Evolutionary conservation across 441 rosid species (phyloP), one percentile per base, ranked within the genome.

Genomic region (Aquilaria agallochum): DNA sequence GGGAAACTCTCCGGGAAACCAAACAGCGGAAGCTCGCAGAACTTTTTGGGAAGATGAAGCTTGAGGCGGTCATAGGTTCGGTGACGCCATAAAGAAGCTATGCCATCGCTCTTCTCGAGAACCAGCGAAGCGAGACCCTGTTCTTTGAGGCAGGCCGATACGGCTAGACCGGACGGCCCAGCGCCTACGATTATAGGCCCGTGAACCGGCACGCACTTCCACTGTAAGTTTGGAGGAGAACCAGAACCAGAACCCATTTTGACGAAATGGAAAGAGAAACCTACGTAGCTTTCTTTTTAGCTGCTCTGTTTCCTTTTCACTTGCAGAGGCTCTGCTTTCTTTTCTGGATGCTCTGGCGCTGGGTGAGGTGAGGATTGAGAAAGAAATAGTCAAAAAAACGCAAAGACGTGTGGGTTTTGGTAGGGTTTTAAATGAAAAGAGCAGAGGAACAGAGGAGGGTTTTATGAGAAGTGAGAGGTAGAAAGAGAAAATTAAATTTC

Each of bases 151-250:
- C 96, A 87, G 47, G 97, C 99, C 0, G 96, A 74, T 3, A 72
- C 79, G 0, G 99, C 90, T 42, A 94, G 56, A 60, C 99, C 99
- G 15, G 99, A 91, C 0, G 99, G 99, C n/a, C 99, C 99, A 2
- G 97, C 99, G 7, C 99, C 99, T 48, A 94, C 75, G 11, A 94
- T 84, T 61, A 94, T 80, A 34, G 96, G 93, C 6, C 90, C 89
- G 5, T 66, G 51, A 53, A 85, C 74, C 56, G 20, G 12, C 59
- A 69, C 60, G 13, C 59, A 40, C 59, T 33, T 57, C 0, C 55
- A 53, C 55, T 64, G 55, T 5, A 53, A 20, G 33, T 47, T 33
- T 20, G 13, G 40, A 62, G 8, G 51, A 3, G 6, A 36, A 36
- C 42, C 42, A 36, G 42, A 36, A 36, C 42, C 67, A 65, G 78